These are phyloP conservation scores for Rhododendron griersonianum DNA, from an alignment of 148 eudicot species.

Conservation along the genomic window DNA sequence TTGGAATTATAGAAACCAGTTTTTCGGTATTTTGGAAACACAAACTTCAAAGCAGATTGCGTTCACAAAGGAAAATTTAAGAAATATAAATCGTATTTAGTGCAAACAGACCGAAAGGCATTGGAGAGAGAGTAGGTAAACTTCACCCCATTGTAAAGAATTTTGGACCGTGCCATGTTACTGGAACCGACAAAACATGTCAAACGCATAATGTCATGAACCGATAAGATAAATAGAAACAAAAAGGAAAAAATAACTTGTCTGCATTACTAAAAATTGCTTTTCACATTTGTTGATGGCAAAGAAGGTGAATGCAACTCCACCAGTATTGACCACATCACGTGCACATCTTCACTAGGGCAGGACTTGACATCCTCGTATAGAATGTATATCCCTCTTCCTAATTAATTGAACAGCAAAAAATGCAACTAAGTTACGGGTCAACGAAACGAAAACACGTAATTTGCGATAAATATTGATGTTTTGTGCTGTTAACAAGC, in stretches of 20 bases:
- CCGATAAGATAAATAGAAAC: background rate
- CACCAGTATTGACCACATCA: conserved; percentile 78
- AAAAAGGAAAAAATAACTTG: background rate
- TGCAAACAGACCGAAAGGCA: background rate
- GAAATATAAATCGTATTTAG: background rate
- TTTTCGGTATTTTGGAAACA: background rate
- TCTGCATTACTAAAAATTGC: conserved; percentile 13
- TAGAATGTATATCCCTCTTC: conserved; percentile 77
- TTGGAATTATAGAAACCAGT: background rate
- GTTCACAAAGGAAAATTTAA: background rate
- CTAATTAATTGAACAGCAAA: conserved; percentile 21
- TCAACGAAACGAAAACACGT: background rate
- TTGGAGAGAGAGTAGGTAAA: background rate
- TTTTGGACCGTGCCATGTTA: background rate
- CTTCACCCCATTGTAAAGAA: background rate
- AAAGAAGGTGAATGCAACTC: conserved; percentile 50
- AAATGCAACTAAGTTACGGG: background rate
- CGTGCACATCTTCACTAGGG: conserved; percentile 82
- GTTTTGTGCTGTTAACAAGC: background rate
- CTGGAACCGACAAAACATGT: background rate
- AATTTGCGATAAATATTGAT: background rate
- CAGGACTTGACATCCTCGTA: conserved; percentile 85
- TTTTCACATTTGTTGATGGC: conserved; percentile 30
- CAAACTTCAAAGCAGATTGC: background rate
- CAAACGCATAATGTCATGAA: background rate